Evolutionary conservation across 2,329 filamentous ascomycete species (phyloP).

Genomic region (Penicillium capsulatum): DNA sequence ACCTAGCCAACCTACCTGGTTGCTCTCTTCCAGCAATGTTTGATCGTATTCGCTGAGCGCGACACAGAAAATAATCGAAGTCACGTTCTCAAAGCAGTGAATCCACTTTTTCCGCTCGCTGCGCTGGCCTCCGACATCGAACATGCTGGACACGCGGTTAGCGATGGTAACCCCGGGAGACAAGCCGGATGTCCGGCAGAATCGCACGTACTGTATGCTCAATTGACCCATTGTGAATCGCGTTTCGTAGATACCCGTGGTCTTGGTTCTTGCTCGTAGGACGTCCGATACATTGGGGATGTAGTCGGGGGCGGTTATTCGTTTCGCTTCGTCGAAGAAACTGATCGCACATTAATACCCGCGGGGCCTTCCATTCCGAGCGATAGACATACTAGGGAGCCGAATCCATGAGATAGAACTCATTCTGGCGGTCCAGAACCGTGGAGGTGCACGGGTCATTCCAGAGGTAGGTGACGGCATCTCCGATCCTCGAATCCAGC

Average conservation of each 20-base stretch:
- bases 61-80: slow-evolving; percentile 98
- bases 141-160: slow-evolving; percentile 66
- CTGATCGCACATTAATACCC: slow-evolving; percentile 47
- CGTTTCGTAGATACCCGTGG: slow-evolving; percentile 98
- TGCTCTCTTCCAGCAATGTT: slow-evolving; percentile 92
- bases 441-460: slow-evolving; percentile 76
- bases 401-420: slow-evolving; percentile 99
- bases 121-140: slow-evolving; percentile 93
- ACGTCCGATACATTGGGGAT: slow-evolving; percentile 93
- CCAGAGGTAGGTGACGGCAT: slow-evolving; percentile 84
- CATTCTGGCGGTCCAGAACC: slow-evolving; percentile 88
- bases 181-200: neutral
- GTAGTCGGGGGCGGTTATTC: slow-evolving; percentile 81
- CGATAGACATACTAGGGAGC: slow-evolving; percentile 88
- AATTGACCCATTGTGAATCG: slow-evolving; percentile 97
- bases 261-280: slow-evolving; percentile 91
- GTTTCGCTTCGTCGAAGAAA: slow-evolving; percentile 88
- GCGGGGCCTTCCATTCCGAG: too few species aligned
- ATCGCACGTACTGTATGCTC: slow-evolving; percentile 84
- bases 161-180: slow-evolving; percentile 25
- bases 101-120: slow-evolving; percentile 99
- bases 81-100: slow-evolving; percentile 99
- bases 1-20: slow-evolving; percentile 64
- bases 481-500: slow-evolving; percentile 74
- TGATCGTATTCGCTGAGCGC: slow-evolving; percentile 98